phyloP scores from a whole-genome alignment of 2,329 filamentous ascomycete species.

The Cladobotryum protrusum region DNA sequence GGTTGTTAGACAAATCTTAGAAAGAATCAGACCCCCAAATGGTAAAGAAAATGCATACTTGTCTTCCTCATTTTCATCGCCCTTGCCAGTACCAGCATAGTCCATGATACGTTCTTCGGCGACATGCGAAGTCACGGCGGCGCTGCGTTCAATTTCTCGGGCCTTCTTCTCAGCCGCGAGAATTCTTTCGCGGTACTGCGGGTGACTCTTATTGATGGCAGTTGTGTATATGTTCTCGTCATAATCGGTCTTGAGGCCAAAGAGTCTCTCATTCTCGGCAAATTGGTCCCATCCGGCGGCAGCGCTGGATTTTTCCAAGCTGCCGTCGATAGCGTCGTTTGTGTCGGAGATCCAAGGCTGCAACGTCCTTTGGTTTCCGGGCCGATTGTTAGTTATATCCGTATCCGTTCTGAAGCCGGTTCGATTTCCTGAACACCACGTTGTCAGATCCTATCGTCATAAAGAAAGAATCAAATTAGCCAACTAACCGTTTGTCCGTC shows the following conservation, averaged over 20 bases:
- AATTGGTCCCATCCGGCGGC: slow-evolving; percentile 82
- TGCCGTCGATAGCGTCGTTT: slow-evolving; percentile 57
- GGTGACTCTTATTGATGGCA: slow-evolving; percentile 74
- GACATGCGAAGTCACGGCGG: slow-evolving; percentile 71
- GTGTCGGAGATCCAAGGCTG: slow-evolving; percentile 74
- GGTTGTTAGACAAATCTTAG: slow-evolving; percentile 14
- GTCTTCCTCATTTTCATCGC: slow-evolving; percentile 81
- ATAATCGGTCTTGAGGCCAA: slow-evolving; percentile 84
- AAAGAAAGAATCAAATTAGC: background rate
- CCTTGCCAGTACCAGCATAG: slow-evolving; percentile 55
- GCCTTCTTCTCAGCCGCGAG: slow-evolving; percentile 78
- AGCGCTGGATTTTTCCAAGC: slow-evolving; percentile 56
- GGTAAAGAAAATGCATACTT: slow-evolving; percentile 48
- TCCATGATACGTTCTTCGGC: slow-evolving; percentile 81
- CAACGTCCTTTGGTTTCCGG: slow-evolving; percentile 65
- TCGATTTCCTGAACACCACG: slow-evolving; percentile 51
- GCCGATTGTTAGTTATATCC: slow-evolving; percentile 73
- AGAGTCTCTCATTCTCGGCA: slow-evolving; percentile 77
- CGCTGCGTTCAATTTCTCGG: slow-evolving; percentile 77
- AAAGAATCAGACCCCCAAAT: slow-evolving; percentile 15
- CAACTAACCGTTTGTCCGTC: slow-evolving; percentile 33
- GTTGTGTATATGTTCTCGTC: slow-evolving; percentile 95
- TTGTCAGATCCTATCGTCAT: background rate
- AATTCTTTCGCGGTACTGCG: slow-evolving; percentile 70
- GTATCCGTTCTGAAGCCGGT: slow-evolving; percentile 76